Evolutionary conservation across 192 early-diverging fungal species (phyloP).

Genomic region (Coemansia sp.): DNA sequence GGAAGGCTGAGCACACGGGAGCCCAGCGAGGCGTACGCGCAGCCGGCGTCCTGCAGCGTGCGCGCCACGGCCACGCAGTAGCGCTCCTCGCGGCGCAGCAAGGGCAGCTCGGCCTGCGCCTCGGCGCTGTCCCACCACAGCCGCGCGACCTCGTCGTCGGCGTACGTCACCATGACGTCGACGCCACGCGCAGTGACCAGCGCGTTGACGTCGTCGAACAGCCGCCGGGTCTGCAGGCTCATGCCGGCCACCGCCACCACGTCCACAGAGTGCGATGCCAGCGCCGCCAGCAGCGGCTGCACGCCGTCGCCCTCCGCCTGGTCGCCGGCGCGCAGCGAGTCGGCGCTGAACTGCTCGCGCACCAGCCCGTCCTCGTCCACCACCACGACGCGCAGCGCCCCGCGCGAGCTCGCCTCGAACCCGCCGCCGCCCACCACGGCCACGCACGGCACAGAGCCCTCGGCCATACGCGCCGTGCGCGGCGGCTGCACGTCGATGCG

Average conservation of each 20-base stretch:
- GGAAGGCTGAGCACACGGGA: constrained; percentile 59
- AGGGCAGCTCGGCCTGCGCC: constrained; percentile 68
- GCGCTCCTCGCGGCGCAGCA: constrained; percentile 64
- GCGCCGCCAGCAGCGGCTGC: constrained; percentile 56
- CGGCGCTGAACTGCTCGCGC: constrained; percentile 62
- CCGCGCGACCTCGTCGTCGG: constrained; percentile 86
- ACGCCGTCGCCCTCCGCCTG: constrained; percentile 25
- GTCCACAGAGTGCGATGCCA: constrained; percentile 63
- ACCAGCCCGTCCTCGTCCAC: constrained; percentile 76
- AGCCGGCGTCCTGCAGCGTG: constrained; percentile 76
- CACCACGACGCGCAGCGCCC: constrained; percentile 58
- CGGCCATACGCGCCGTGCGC: constrained; percentile 1
- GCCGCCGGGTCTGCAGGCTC: constrained; percentile 66
- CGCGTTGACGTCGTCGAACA: constrained; percentile 66
- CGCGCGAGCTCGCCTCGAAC: constrained; percentile 46
- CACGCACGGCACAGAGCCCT: constrained; percentile 27
- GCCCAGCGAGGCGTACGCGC: constrained; percentile 77
- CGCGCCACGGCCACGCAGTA: constrained; percentile 87
- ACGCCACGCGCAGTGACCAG: constrained; percentile 52
- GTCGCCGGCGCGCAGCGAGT: constrained; percentile 43
- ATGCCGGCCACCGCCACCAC: constrained; percentile 83
- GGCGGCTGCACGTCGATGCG: constrained; percentile 45
- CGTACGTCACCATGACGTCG: constrained; percentile 63
- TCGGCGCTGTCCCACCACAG: constrained; percentile 78
- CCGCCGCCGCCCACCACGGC: constrained; percentile 47